Percentiles rank a stretch among this genome's conserved stretches.
phyloP scores from a whole-genome alignment of 495 filamentous ascomycete species.

The Glarea lozoyensis region DNA sequence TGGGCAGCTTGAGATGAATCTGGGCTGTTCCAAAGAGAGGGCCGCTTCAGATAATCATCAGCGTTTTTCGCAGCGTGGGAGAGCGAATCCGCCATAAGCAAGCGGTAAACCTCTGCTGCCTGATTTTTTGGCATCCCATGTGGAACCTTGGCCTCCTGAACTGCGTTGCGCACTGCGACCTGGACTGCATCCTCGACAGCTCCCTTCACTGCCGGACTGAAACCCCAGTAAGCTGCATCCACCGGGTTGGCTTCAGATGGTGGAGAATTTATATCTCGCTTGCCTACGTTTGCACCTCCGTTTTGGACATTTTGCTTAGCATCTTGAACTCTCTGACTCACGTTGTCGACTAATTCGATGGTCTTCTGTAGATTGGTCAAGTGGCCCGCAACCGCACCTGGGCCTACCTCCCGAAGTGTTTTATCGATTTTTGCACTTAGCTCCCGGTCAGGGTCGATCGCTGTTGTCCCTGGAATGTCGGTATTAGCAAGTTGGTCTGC shows the following conservation, averaged over 20 bases:
- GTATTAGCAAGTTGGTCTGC: neutral
- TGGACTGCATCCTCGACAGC: slow-evolving; percentile 16
- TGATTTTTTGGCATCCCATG: slow-evolving; percentile 6
- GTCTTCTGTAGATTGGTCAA: neutral
- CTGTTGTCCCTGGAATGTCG: neutral
- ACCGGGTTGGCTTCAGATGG: slow-evolving; percentile 1
- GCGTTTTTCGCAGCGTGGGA: slow-evolving; percentile 6
- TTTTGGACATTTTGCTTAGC: neutral
- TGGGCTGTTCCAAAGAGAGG: slow-evolving; percentile 6
- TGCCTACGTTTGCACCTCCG: neutral
- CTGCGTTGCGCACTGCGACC: slow-evolving; percentile 13
- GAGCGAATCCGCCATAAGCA: slow-evolving; percentile 9
- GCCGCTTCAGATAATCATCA: slow-evolving; percentile 11
- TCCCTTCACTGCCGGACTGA: slow-evolving; percentile 14
- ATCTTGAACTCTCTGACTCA: neutral
- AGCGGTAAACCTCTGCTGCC: slow-evolving; percentile 7
- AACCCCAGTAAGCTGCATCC: slow-evolving; percentile 18
- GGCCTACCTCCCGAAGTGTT: neutral
- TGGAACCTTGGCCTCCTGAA: slow-evolving; percentile 8
- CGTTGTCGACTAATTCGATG: neutral
- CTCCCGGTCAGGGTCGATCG: neutral
- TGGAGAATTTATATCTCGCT: neutral
- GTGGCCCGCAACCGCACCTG: neutral
- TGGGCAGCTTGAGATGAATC: slow-evolving; percentile 1
- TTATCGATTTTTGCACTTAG: neutral